Percentiles rank a stretch among this genome's conserved stretches.
Conservation (phyloP, 805 yeast genomes). For the Tetrapisispora arboricola region DNA sequence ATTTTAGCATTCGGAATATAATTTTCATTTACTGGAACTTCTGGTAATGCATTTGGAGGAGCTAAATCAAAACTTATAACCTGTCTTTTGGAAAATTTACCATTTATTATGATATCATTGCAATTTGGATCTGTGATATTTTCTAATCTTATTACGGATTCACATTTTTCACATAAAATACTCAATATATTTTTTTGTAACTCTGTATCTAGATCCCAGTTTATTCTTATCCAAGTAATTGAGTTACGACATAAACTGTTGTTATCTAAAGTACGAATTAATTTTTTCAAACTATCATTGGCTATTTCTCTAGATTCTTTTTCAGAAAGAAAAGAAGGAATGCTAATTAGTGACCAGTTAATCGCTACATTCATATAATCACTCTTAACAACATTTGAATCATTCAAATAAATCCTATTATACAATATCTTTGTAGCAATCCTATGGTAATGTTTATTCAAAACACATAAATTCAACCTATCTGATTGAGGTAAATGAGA, state of each 20-base stretch:
- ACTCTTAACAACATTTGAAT: conserved; percentile 32
- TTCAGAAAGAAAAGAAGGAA: conserved; percentile 20
- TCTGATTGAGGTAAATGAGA: conserved; percentile 31
- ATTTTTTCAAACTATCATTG: conserved; percentile 19
- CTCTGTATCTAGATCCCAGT: conserved; percentile 33
- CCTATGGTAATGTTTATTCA: conserved; percentile 23
- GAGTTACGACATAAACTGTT: conserved; percentile 18
- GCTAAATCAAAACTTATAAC: conserved; percentile 30
- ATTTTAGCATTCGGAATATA: conserved; percentile 26
- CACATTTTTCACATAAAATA: conserved; percentile 22
- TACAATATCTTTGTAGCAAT: conserved; percentile 29
- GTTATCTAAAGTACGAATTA: conserved; percentile 22
- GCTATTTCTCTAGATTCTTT: conserved; percentile 24
- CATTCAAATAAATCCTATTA: conserved; percentile 32
- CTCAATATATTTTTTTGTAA: conserved; percentile 26
- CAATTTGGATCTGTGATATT: conserved; percentile 33
- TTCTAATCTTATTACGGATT: conserved; percentile 29
- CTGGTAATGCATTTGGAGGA: conserved; percentile 31
- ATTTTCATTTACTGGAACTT: conserved; percentile 17
- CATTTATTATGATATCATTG: conserved; percentile 28
- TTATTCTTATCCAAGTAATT: conserved; percentile 32
- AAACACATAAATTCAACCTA: conserved; percentile 20
- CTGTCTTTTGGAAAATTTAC: conserved; percentile 17
- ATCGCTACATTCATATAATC: conserved; percentile 29
- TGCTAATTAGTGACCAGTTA: conserved; percentile 31